phyloP scores from a whole-genome alignment of 2,329 filamentous ascomycete species.

The Cordyceps sp. region DNA sequence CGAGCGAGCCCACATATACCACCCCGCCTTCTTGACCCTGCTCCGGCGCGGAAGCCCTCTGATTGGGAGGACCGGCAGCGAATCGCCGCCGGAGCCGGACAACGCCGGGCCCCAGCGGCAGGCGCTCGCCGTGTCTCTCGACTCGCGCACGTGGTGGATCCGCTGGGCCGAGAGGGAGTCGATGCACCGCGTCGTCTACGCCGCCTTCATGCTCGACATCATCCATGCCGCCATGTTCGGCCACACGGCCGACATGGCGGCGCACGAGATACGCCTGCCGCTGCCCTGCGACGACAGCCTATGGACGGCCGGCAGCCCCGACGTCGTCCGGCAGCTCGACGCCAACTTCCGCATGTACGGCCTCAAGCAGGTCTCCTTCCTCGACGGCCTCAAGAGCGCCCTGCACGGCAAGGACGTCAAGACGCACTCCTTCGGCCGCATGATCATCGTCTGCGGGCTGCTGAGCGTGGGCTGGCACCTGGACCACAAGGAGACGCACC shows the following conservation, averaged over 20 bases:
- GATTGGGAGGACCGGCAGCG: slow-evolving; percentile 62
- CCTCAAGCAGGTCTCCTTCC: slow-evolving; percentile 61
- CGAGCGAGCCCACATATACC: slow-evolving; percentile 79
- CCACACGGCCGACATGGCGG: slow-evolving; percentile 77
- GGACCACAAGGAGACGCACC: slow-evolving; percentile 70
- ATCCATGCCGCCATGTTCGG: slow-evolving; percentile 88
- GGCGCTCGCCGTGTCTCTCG: slow-evolving; percentile 13
- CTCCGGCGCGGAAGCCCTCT: slow-evolving; percentile 76
- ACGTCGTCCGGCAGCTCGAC: slow-evolving; percentile 62
- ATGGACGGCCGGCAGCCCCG: slow-evolving; percentile 68
- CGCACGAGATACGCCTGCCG: slow-evolving; percentile 73
- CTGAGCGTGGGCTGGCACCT: slow-evolving; percentile 89
- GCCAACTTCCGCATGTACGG: slow-evolving; percentile 62
- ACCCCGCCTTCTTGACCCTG: slow-evolving; percentile 68
- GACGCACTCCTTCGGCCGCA: slow-evolving; percentile 77
- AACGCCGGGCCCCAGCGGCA: slow-evolving; percentile 12
- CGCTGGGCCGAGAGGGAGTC: slow-evolving; percentile 83
- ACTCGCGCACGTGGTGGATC: slow-evolving; percentile 50
- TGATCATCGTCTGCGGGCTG: slow-evolving; percentile 78
- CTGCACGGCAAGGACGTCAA: slow-evolving; percentile 66
- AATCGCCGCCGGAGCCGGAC: slow-evolving; percentile 50
- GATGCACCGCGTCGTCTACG: slow-evolving; percentile 73
- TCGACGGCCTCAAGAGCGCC: slow-evolving; percentile 71
- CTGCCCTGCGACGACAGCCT: slow-evolving; percentile 75
- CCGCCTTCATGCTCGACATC: slow-evolving; percentile 77